Base-by-base conservation (phyloP, 1,139 yeast genomes). In the Williopsis jadinii region DNA sequence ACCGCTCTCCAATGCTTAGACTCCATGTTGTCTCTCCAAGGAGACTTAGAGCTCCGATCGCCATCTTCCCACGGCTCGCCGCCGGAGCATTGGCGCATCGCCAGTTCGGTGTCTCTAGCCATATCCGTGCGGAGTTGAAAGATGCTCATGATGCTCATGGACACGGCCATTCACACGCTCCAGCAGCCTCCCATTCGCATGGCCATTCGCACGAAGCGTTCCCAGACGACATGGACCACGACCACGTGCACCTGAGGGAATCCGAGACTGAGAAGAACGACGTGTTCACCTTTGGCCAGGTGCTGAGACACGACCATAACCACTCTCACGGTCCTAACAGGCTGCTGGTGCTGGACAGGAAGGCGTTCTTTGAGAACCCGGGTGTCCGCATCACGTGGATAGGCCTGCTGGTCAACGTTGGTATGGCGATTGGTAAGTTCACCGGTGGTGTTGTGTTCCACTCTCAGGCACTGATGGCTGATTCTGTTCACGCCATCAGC, bases 331-430 rank as follows among this genome's bases (percentile, higher is more conserved):
- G 63, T 3, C 68, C 71, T 43, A 64, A 62, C 45, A 65, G 60
- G 5, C 42, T 67, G 37, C 47, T 67, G 9, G 62, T 62, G 5
- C 44, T 61, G 38, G 68, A 67, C 45, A 56, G 66, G 26, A 64
- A 66, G 40, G 64, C 69, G 39, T 60, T 72, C 42, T 60, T 58
- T 51, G 63, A 66, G 27, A 86, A 87, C 59, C 95, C 96, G 1
- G 97, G 95, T 8, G 95, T 88, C 13, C 72, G 95, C 49, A 88
- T 92, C 55, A 92, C 98, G 1, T 84, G 95, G 87, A 70, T 90
- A 39, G 98, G 98, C 0, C 70, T 92, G 34, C 63, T 81, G 29
- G 87, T 85, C 40, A 92, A 92, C 57, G 76, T 87, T 12, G 79
- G 84, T 14, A 81, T 92, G 83, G 97, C 95, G 0, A 68, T 76